These are phyloP conservation scores for Oidiodendron maius DNA, from an alignment of 495 filamentous ascomycete species.

Conservation along the genomic window DNA sequence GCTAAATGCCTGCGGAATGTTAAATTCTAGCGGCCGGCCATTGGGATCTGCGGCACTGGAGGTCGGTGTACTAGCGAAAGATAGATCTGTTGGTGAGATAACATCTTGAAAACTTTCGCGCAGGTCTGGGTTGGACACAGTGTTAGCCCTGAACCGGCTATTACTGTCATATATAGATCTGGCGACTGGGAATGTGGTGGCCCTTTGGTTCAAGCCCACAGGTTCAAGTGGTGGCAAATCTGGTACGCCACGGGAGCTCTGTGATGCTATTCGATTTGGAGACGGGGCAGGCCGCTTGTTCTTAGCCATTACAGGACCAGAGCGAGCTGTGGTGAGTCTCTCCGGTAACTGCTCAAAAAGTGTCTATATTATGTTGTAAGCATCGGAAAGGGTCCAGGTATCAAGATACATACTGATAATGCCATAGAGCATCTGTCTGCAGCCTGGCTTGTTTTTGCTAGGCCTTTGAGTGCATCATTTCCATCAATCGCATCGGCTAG, in stretches of 20 bases:
- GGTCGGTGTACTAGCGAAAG: conserved; percentile 16
- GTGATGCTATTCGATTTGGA: conserved; percentile 16
- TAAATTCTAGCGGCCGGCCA: conserved; percentile 2
- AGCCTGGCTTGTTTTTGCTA: conserved; percentile 80
- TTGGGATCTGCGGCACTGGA: conserved; percentile 11
- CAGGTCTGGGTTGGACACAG: conserved; percentile 19
- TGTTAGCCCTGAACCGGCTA: conserved; percentile 12
- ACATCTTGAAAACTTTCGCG: conserved; percentile 18
- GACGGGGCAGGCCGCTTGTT: conserved; percentile 55
- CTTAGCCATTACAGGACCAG: conserved; percentile 29
- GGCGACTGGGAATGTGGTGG: conserved; percentile 22
- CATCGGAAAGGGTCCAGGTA: conserved; percentile 5
- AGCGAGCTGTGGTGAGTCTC: conserved; percentile 46
- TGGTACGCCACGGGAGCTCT: conserved; percentile 24
- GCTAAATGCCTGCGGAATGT: conserved; percentile 6
- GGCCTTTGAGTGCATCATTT: conserved; percentile 66
- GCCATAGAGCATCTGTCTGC: conserved; percentile 77
- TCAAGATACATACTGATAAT: conserved; percentile 50
- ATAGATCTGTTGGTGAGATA: conserved; percentile 17
- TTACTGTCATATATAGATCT: conserved; percentile 11
- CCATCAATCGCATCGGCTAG: conserved; percentile 80
- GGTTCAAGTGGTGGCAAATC: conserved; percentile 24
- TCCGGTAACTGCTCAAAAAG: conserved; percentile 81
- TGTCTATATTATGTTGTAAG: conserved; percentile 37
- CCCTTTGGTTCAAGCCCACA: conserved; percentile 24